phyloP scores from a whole-genome alignment of 2,329 filamentous ascomycete genomes.

The Hymenoscyphus infarciens region DNA sequence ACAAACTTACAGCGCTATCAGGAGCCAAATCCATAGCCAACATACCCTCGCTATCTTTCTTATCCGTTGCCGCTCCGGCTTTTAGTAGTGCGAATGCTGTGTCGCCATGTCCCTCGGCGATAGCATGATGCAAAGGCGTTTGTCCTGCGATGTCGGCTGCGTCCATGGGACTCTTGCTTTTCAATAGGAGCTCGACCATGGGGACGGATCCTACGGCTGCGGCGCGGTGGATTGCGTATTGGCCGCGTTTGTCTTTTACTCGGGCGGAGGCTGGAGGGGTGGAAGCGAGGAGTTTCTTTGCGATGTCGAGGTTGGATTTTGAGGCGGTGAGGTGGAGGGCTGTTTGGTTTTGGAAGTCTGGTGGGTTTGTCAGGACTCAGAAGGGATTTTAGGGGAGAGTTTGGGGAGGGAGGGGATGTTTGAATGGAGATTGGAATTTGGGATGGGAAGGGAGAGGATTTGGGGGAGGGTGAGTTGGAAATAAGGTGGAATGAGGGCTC shows the following conservation, averaged over 20 bases:
- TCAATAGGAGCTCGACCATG: slow-evolving; percentile 75
- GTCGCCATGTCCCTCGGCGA: slow-evolving; percentile 77
- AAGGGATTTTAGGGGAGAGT: too few species aligned
- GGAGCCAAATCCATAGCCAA: slow-evolving; percentile 80
- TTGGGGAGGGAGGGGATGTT: too few species aligned
- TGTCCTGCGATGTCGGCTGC: slow-evolving; percentile 77
- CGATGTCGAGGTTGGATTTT: slow-evolving; percentile 81
- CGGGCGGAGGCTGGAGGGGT: slow-evolving; percentile 70
- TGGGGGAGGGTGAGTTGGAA: too few species aligned
- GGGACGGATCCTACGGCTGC: slow-evolving; percentile 87
- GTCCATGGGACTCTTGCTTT: slow-evolving; percentile 76
- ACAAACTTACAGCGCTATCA: slow-evolving; percentile 67
- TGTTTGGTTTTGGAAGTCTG: slow-evolving; percentile 69
- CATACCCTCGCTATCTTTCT: slow-evolving; percentile 67
- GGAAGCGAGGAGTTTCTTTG: slow-evolving; percentile 69
- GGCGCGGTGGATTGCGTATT: slow-evolving; percentile 85
- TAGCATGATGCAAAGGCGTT: slow-evolving; percentile 85
- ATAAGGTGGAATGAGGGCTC: too few species aligned
- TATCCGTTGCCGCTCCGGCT: slow-evolving; percentile 77
- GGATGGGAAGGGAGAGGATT: too few species aligned
- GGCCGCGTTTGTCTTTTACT: slow-evolving; percentile 80
- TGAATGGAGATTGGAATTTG: too few species aligned
- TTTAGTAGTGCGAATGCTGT: slow-evolving; percentile 79
- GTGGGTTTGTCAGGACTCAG: background rate
- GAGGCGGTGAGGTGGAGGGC: slow-evolving; percentile 89